Conservation (phyloP, 75 land plant genomes). For the Isoetes taiwanensis region DNA sequence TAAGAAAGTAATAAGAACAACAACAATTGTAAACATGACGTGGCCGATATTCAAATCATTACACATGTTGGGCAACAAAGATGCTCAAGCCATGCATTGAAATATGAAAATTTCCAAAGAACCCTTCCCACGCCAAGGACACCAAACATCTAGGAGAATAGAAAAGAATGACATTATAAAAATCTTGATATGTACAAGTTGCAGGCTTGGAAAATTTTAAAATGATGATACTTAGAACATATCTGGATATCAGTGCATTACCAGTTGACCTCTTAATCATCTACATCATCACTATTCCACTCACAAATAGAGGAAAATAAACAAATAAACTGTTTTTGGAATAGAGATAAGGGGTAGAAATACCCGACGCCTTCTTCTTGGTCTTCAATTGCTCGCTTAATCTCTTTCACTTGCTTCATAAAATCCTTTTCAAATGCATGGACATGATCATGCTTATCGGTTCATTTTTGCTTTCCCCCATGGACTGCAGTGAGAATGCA, state of each 20-base stretch:
- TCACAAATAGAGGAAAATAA: not conserved
- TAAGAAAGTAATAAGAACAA: not conserved
- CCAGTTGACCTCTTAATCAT: too few species aligned
- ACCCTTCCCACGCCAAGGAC: slow-evolving; percentile 91
- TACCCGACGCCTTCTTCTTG: slow-evolving; percentile 97
- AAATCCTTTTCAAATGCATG: slow-evolving; percentile 43
- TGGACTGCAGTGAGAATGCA: too few species aligned
- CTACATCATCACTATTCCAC: too few species aligned
- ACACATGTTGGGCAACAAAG: slow-evolving; percentile 89
- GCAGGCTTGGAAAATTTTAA: too few species aligned
- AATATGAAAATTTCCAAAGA: slow-evolving; percentile 95
- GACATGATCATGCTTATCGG: slow-evolving; percentile 12
- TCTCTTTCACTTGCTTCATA: slow-evolving; percentile 59
- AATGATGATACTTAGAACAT: too few species aligned
- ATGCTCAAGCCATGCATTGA: slow-evolving; percentile 92
- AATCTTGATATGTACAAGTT: too few species aligned
- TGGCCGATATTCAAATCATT: too few species aligned
- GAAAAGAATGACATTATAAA: not conserved
- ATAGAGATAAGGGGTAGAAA: not conserved
- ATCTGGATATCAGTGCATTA: too few species aligned
- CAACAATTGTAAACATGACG: not conserved
- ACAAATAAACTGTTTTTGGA: not conserved
- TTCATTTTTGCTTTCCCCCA: slow-evolving; percentile 9
- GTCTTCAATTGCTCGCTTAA: slow-evolving; percentile 60
- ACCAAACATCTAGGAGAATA: slow-evolving; percentile 59